phyloP scores from a whole-genome alignment of 768 basidiomycete species.

The Tubosaeta sp. region DNA sequence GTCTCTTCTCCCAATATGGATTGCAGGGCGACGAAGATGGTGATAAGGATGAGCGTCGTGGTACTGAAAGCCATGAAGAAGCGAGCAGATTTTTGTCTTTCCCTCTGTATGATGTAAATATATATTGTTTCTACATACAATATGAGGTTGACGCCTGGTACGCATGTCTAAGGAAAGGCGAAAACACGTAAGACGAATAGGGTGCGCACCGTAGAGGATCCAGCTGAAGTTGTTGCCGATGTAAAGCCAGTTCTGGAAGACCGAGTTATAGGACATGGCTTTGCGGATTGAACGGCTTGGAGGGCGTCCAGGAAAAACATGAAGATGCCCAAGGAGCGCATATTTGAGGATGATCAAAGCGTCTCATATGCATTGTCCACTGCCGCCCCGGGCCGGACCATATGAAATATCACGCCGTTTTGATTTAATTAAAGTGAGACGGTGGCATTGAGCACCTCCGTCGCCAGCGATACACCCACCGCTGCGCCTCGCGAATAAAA shows the following conservation, averaged over 20 bases:
- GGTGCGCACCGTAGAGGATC: constrained; percentile 11
- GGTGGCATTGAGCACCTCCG: too few relatives aligned
- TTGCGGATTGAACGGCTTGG: neutral
- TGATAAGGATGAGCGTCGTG: constrained; percentile 22
- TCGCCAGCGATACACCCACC: too few relatives aligned
- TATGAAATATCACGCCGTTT: too few relatives aligned
- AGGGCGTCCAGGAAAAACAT: neutral
- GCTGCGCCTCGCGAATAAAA: too few relatives aligned
- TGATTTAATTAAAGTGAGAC: too few relatives aligned
- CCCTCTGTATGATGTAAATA: neutral
- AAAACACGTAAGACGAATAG: neutral
- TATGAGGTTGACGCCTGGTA: constrained; percentile 9
- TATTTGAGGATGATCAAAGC: too few relatives aligned
- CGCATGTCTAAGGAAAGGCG: neutral
- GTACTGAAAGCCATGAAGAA: constrained; percentile 16
- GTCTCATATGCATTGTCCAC: too few relatives aligned
- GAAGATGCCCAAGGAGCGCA: too few relatives aligned
- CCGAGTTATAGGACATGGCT: constrained; percentile 1
- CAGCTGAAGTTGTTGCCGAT: constrained; percentile 11
- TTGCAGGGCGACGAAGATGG: constrained; percentile 20
- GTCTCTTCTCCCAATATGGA: constrained; percentile 24
- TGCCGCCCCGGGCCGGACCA: too few relatives aligned
- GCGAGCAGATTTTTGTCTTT: neutral
- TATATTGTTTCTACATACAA: constrained; percentile 11
- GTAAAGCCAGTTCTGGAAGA: constrained; percentile 16